Evolutionary conservation across 495 filamentous ascomycete species (phyloP).

Genomic region (Xylaria palmicola): DNA sequence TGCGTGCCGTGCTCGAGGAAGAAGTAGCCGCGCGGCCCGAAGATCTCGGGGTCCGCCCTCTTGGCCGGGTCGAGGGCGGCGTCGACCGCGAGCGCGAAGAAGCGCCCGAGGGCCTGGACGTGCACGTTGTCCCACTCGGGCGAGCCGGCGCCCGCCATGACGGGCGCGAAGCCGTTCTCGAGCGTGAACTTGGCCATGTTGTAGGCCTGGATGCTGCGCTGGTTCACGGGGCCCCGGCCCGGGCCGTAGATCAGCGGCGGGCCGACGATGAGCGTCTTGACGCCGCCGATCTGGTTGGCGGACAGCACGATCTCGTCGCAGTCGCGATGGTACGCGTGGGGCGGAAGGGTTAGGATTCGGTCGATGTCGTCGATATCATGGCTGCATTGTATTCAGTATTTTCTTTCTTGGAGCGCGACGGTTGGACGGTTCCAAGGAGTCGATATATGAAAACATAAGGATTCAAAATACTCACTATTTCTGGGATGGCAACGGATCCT

Average conservation of each 20-base stretch:
- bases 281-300: conserved; percentile 42
- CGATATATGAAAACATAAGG: neutral
- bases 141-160: conserved; percentile 62
- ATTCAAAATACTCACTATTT: conserved; percentile 17
- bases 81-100: conserved; percentile 66
- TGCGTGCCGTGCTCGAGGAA: conserved; percentile 70
- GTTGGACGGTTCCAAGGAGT: neutral
- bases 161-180: conserved; percentile 60
- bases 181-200: conserved; percentile 55
- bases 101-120: conserved; percentile 65
- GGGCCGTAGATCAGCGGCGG: conserved; percentile 77
- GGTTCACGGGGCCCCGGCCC: conserved; percentile 70
- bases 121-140: conserved; percentile 71
- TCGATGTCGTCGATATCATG: conserved; percentile 39
- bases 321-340: conserved; percentile 42
- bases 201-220: conserved; percentile 64
- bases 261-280: conserved; percentile 71
- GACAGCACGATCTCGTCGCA: conserved; percentile 46
- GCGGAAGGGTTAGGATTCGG: conserved; percentile 38
- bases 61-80: conserved; percentile 49
- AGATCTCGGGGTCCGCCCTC: conserved; percentile 56
- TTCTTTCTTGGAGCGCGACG: neutral
- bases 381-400: conserved; percentile 14
- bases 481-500: conserved; percentile 39
- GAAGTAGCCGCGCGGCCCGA: conserved; percentile 73